Base-by-base conservation (phyloP, 176 grass and related monocot species). In the Eragrostis nindensis region DNA sequence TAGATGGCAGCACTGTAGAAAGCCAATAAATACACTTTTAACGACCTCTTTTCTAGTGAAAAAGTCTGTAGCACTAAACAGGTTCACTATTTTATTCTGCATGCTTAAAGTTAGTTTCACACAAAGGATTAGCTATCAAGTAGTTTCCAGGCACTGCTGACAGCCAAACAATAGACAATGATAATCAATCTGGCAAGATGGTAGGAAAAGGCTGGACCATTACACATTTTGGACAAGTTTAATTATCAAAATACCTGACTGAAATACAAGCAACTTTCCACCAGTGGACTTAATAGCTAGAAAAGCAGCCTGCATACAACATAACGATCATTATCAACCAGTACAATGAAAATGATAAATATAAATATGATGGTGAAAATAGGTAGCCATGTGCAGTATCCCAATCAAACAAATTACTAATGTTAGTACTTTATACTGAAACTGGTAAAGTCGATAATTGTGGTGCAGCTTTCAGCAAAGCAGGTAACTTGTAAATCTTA, bases 211-310 rank as follows among this genome's bases (percentile, higher is more conserved):
- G 27, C 43, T 12, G n/a, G 40, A 72, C n/a, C 66, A 32, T 36
- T 48, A 45, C 27, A 64, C 30, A 40, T n/a, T 19, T 62, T 12
- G 63, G 19, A 63, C 29, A 63, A 73, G 54, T 62, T 47, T 26
- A 36, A 42, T 36, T 18, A 72, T 64, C 13, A 74, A 73, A 53
- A 74, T 87, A 83, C 87, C 87, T 81, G 91, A 94, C 16, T 97
- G 94, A 83, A 97, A 97, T 39, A 97, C 88, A 43, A 97, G 86
- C 71, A 97, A 71, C 66, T 91, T 97, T 87, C 94, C 94, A 65
- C 94, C 94, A 22, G 88, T 93, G 24, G 88, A 75, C 77, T 97
- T 97, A 73, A 93, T 81, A 76, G 90, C 86, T 40, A 97, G 69
- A 77, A 93, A 97, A 59, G 86, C 84, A 56, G 90, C 88, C 93